Percentiles rank a stretch among this genome's conserved stretches.
Evolutionary conservation across 169 alveolate genomes (phyloP).

Genomic region (Babesia caballi): DNA sequence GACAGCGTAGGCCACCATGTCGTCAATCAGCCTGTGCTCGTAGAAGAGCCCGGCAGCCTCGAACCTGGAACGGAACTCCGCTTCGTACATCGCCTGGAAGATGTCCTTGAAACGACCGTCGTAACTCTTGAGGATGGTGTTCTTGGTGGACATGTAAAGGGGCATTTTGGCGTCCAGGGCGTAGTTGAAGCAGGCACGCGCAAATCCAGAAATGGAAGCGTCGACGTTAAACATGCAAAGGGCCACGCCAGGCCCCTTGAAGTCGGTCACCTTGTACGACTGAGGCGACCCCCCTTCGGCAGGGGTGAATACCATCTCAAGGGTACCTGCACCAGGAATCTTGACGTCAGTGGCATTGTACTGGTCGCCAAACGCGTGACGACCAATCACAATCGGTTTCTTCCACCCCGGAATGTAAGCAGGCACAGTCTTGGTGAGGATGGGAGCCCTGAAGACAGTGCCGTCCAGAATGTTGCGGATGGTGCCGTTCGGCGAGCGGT

Average conservation of each 20-base stretch:
- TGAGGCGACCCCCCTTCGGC: slow-evolving; percentile 68
- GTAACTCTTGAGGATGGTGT: slow-evolving; percentile 88
- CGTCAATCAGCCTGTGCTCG: slow-evolving; percentile 94
- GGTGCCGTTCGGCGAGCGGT: slow-evolving; percentile 94
- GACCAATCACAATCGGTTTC: slow-evolving; percentile 91
- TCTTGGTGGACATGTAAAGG: slow-evolving; percentile 89
- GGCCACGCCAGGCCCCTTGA: slow-evolving; percentile 84
- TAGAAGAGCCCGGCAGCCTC: slow-evolving; percentile 84
- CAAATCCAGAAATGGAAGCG: slow-evolving; percentile 88
- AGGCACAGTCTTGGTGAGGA: slow-evolving; percentile 87
- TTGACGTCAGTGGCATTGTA: slow-evolving; percentile 86
- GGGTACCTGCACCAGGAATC: slow-evolving; percentile 84
- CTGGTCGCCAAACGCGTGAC: slow-evolving; percentile 96
- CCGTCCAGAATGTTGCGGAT: slow-evolving; percentile 92
- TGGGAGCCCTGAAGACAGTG: slow-evolving; percentile 94
- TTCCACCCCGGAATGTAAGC: slow-evolving; percentile 90
- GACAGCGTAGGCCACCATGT: slow-evolving; percentile 94
- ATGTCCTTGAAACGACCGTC: slow-evolving; percentile 94
- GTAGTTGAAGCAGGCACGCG: slow-evolving; percentile 87
- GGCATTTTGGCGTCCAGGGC: slow-evolving; percentile 88
- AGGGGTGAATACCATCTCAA: slow-evolving; percentile 84
- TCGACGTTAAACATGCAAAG: slow-evolving; percentile 93
- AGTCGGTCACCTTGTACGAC: slow-evolving; percentile 61
- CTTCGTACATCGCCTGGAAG: slow-evolving; percentile 85
- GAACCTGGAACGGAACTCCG: slow-evolving; percentile 79